Conservation (phyloP, 2,329 filamentous ascomycete genomes). For the Colletotrichum sidae region DNA sequence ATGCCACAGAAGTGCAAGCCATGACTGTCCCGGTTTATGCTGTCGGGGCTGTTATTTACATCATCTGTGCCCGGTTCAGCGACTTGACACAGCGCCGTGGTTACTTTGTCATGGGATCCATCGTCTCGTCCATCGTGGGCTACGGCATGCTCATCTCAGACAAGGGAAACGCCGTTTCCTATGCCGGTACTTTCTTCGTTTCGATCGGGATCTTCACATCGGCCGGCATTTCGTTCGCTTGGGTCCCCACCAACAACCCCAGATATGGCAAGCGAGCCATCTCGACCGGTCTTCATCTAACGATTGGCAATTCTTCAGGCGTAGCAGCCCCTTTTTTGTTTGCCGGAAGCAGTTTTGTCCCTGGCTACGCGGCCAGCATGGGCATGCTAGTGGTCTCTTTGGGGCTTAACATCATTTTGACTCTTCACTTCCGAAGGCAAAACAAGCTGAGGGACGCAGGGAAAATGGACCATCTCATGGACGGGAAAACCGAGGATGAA, state of each 20-base stretch:
- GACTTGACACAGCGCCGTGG: conserved; percentile 44
- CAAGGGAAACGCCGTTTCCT: conserved; percentile 2
- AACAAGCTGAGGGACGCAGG: conserved; percentile 52
- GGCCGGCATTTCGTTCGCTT: conserved; percentile 32
- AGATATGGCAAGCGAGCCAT: conserved; percentile 38
- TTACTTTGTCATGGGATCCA: conserved; percentile 23
- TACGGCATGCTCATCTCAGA: conserved; percentile 28
- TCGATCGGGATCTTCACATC: conserved; percentile 48
- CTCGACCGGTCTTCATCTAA: conserved; percentile 31
- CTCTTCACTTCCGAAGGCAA: conserved; percentile 45
- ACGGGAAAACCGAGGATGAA: conserved; percentile 54
- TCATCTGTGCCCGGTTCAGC: conserved; percentile 66
- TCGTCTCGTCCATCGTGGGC: conserved; percentile 16
- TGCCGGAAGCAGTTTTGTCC: conserved; percentile 53
- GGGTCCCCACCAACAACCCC: conserved; percentile 34
- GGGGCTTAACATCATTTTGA: conserved; percentile 43
- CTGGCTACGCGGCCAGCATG: conserved; percentile 64
- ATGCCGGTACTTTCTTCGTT: conserved; percentile 63
- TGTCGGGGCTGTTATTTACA: conserved; percentile 70
- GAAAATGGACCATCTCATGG: conserved; percentile 52
- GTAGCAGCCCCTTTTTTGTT: conserved; percentile 73
- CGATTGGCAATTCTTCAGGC: conserved; percentile 56
- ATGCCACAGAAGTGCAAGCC: conserved; percentile 69
- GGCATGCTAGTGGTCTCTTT: conserved; percentile 55
- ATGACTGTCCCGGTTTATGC: conserved; percentile 77